Conservation (phyloP, 352 stramenopile genomes). For the Phytophthora capsici region DNA sequence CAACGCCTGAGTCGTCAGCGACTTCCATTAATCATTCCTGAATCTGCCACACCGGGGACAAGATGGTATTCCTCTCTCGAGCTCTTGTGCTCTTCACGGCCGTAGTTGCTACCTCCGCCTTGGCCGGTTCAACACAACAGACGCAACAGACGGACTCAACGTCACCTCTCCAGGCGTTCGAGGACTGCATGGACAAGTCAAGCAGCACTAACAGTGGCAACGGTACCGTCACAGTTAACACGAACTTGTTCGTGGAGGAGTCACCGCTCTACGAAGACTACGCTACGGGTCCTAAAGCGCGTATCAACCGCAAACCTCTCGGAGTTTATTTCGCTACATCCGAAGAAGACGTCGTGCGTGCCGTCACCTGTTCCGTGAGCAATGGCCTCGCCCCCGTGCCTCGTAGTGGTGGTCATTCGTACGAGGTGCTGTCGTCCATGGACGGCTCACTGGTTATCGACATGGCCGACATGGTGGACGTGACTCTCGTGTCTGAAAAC, state of each 20-base stretch:
- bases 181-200: conserved; percentile 34
- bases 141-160: conserved; percentile 8
- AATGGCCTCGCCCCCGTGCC: conserved; percentile 48
- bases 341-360: conserved; percentile 51
- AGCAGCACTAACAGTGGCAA: conserved; percentile 21
- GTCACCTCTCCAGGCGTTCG: conserved; percentile 31
- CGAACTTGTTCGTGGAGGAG: conserved; percentile 45
- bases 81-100: conserved; percentile 22
- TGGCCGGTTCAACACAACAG: conserved; percentile 16
- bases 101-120: conserved; percentile 10
- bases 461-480: conserved; percentile 60
- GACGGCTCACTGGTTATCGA: conserved; percentile 63
- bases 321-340: conserved; percentile 55
- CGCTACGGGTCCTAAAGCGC: conserved; percentile 57
- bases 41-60: conserved; percentile 20
- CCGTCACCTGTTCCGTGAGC: conserved; percentile 44
- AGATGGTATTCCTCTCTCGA: conserved; percentile 29
- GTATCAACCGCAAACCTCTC: conserved; percentile 49
- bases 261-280: conserved; percentile 51
- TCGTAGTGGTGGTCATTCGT: conserved; percentile 59
- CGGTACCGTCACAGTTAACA: conserved; percentile 25
- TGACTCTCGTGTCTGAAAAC: conserved; percentile 41
- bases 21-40: conserved; percentile 19
- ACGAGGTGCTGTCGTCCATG: conserved; percentile 66
- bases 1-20: not conserved